These are phyloP conservation scores for Silybum marianum DNA, from an alignment of 129 eudicot genomes.

Conservation along the genomic window DNA sequence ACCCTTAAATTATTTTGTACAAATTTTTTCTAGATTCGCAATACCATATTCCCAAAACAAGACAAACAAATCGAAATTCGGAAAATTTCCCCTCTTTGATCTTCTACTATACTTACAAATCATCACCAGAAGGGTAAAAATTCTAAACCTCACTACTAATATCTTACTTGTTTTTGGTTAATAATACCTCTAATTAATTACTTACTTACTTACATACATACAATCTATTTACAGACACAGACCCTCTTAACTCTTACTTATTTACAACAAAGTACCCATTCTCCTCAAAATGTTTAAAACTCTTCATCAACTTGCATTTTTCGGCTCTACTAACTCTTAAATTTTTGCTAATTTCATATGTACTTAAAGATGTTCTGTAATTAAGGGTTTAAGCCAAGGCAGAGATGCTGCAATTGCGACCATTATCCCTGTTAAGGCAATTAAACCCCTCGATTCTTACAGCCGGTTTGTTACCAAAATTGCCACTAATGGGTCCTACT, in stretches of 20 bases:
- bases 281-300: conserved; percentile 29
- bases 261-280: conserved; percentile 11
- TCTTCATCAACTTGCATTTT: conserved; percentile 32
- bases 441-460: conserved; percentile 88
- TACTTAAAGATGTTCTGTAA: conserved; percentile 12
- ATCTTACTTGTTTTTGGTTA: neutral
- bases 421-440: conserved; percentile 59
- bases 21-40: conserved; percentile 32
- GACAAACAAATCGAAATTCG: conserved; percentile 22
- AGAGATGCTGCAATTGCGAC: conserved; percentile 76
- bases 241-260: conserved; percentile 8
- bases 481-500: conserved; percentile 60
- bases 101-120: conserved; percentile 42
- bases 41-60: conserved; percentile 24
- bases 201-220: conserved; percentile 7
- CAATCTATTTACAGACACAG: conserved; percentile 20
- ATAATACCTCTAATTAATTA: conserved; percentile 17
- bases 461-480: conserved; percentile 83
- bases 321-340: neutral
- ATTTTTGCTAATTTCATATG: conserved; percentile 26
- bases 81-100: conserved; percentile 30
- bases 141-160: neutral
- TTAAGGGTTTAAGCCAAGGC: conserved; percentile 56
- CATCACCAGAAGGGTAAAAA: conserved; percentile 43
- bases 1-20: conserved; percentile 23